Evolutionary conservation across 768 basidiomycete species (phyloP).

Genomic region (Pleurotus eryngii): DNA sequence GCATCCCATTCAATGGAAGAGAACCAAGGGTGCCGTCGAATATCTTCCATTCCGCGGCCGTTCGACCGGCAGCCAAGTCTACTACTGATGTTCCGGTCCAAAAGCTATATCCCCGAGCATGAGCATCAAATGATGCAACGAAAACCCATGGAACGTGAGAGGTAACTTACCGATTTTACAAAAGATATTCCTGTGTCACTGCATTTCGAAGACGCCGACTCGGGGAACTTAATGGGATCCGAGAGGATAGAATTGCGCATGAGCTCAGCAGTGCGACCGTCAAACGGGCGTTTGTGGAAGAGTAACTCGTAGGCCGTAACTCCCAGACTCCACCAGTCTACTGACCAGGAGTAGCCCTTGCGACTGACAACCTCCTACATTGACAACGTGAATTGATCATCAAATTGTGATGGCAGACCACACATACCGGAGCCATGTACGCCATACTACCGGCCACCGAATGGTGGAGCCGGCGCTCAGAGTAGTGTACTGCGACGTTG

Average conservation of each 20-base stretch:
- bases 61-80: constrained; percentile 79
- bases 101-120: constrained; percentile 48
- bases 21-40: constrained; percentile 88
- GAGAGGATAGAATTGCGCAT: constrained; percentile 85
- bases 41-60: constrained; percentile 70
- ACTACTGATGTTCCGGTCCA: constrained; percentile 76
- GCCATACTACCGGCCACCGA: constrained; percentile 98
- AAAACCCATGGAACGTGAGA: background rate
- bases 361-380: constrained; percentile 70
- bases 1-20: constrained; percentile 74
- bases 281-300: constrained; percentile 80
- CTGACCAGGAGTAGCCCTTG: constrained; percentile 88
- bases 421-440: constrained; percentile 87
- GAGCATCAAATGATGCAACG: constrained; percentile 14
- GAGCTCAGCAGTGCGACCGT: constrained; percentile 84
- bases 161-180: constrained; percentile 57
- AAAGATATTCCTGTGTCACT: constrained; percentile 66
- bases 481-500: constrained; percentile 98
- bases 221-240: constrained; percentile 77
- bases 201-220: constrained; percentile 55
- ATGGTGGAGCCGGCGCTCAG: constrained; percentile 81
- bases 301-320: constrained; percentile 89
- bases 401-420: too few species aligned
- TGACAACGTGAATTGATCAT: background rate
- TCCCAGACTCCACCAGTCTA: constrained; percentile 97